Evolutionary conservation across 2,329 filamentous ascomycete genomes (phyloP).

Genomic region (Penicillium frequentans): DNA sequence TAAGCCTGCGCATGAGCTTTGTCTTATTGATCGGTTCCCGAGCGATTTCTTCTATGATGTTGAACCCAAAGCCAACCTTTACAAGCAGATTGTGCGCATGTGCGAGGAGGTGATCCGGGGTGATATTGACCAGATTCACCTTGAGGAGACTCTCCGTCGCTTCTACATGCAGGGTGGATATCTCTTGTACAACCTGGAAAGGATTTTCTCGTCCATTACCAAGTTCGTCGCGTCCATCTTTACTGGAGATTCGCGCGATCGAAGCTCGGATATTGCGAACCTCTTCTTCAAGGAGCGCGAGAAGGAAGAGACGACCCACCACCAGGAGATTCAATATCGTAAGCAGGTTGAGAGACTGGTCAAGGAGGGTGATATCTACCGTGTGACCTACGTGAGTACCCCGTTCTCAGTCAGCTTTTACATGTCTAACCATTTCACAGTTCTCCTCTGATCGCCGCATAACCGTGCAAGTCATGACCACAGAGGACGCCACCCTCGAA

Average conservation of each 20-base stretch:
- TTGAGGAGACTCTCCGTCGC: constrained; percentile 87
- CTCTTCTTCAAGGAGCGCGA: constrained; percentile 81
- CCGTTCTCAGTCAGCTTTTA: background rate
- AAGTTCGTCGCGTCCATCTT: constrained; percentile 82
- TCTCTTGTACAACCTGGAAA: constrained; percentile 90
- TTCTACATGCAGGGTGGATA: constrained; percentile 91
- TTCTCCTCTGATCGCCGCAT: constrained; percentile 68
- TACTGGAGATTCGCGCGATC: constrained; percentile 84
- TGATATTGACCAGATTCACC: constrained; percentile 76
- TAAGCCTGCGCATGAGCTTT: constrained; percentile 81
- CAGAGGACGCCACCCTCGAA: constrained; percentile 77
- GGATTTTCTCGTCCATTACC: constrained; percentile 77
- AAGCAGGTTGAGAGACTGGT: constrained; percentile 91
- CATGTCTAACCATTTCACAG: constrained; percentile 42
- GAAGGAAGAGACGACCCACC: constrained; percentile 81
- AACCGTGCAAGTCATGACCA: constrained; percentile 79
- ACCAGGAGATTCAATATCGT: constrained; percentile 84
- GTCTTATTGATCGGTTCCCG: constrained; percentile 75
- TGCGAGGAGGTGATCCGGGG: constrained; percentile 83
- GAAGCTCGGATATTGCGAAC: constrained; percentile 85
- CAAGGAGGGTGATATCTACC: constrained; percentile 89
- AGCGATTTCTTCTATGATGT: constrained; percentile 72
- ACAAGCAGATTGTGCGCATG: constrained; percentile 79
- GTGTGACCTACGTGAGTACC: constrained; percentile 80
- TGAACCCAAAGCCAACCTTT: constrained; percentile 68